Conservation (phyloP, 352 stramenopile species). For the Pilasporangium apinafurcum region DNA sequence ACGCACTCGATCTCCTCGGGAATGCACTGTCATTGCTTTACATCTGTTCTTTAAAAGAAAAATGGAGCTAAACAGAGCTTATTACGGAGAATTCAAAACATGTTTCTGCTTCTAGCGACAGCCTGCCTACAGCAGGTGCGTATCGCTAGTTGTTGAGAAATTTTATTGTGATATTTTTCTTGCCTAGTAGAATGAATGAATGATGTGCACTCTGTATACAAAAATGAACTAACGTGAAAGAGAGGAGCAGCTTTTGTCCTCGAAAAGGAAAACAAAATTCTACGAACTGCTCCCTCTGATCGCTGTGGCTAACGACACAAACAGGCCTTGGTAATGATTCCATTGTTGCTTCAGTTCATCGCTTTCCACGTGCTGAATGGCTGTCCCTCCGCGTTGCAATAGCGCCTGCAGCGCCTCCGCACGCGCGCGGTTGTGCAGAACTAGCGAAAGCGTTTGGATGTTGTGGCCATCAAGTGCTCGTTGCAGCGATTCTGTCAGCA, state of each 20-base stretch:
- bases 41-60: too few relatives aligned
- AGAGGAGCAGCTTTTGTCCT: neutral
- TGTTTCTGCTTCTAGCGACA: too few relatives aligned
- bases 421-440: constrained; percentile 72
- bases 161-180: too few relatives aligned
- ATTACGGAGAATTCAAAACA: too few relatives aligned
- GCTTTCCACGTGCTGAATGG: constrained; percentile 38
- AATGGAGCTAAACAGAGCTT: too few relatives aligned
- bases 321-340: constrained; percentile 55
- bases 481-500: constrained; percentile 60
- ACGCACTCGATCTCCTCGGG: too few relatives aligned
- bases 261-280: too few relatives aligned
- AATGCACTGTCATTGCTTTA: too few relatives aligned
- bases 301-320: constrained; percentile 67
- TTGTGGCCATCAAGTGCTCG: constrained; percentile 52
- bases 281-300: constrained; percentile 40
- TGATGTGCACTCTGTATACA: neutral
- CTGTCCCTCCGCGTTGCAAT: constrained; percentile 54
- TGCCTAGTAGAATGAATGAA: too few relatives aligned
- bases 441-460: constrained; percentile 43
- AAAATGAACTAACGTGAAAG: neutral
- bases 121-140: too few relatives aligned
- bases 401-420: constrained; percentile 69
- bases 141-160: too few relatives aligned
- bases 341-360: constrained; percentile 52